Base-by-base conservation (phyloP, 305 asterid genomes). In the Fraxinus ornus region DNA sequence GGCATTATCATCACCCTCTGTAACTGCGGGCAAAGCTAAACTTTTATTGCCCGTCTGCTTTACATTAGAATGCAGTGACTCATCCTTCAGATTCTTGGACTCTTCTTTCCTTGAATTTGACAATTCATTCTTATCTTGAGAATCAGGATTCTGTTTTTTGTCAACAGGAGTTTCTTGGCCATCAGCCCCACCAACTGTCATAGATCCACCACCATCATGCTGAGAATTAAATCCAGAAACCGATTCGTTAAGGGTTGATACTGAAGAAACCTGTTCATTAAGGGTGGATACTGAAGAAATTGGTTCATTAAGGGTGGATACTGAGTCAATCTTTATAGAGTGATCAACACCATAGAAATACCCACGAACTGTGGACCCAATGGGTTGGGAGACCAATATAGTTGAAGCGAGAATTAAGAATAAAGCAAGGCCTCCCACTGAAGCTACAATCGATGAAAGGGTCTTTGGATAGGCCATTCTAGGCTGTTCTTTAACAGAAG, bases 331-430 rank as follows among this genome's bases (percentile, higher is more conserved):
- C 76, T 79, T 83, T 62, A 62, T 80, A 52, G 89, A 80, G 79
- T 78, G 82, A 57, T 78, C 87, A 35, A 88, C 88, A 64, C 88
- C 88, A 39, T 89, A 91, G 83, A 91, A 87, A 79, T 90, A 90
- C 76, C 88, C 91, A 73, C 89, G 91, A 81, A 90, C 88, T 0
- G 91, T 86, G 21, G 88, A 74, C 22, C 94, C 95, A 77, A 90
- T 79, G 33, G 94, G 97, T 32, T 88, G 93, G 0, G 92, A 88
- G 57, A 92, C 88, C 87, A 94, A 87, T 70, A 90, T 41, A 19
- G 96, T 88, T 22, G 98, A 94, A 76, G 95, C 93, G 82, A 94
- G 90, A 81, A 90, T 76, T 80, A 94, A 84, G 85, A 93, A 91
- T 78, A 91, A 28, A 71, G 97, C 94, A 80, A 94, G 89, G 60